Evolutionary conservation across 2,329 filamentous ascomycete genomes (phyloP).

Genomic region (Fusarium hainanense): DNA sequence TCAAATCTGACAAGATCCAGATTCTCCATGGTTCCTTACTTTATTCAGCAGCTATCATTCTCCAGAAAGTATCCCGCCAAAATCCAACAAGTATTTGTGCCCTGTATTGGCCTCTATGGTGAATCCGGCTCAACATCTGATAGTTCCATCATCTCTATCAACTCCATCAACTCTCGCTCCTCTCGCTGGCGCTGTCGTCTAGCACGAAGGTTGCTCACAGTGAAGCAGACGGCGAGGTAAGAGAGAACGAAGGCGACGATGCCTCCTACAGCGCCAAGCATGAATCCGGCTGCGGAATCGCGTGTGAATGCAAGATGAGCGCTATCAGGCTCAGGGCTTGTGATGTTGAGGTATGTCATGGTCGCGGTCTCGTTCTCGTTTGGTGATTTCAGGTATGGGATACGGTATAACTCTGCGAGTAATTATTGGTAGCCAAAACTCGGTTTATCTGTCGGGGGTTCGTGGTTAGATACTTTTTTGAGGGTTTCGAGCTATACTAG

Average conservation of each 20-base stretch:
- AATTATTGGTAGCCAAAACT: background rate
- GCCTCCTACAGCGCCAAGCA: slow-evolving; percentile 21
- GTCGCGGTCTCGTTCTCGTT: background rate
- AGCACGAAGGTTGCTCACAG: background rate
- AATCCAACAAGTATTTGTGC: background rate
- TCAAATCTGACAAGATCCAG: background rate
- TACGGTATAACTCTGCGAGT: background rate
- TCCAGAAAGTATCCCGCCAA: background rate
- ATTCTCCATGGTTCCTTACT: background rate
- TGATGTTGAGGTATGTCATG: background rate
- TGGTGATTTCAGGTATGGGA: background rate
- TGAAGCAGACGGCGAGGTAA: slow-evolving; percentile 18
- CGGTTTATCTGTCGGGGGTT: background rate
- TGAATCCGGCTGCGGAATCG: slow-evolving; percentile 23
- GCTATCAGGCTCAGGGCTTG: background rate
- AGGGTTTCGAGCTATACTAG: background rate
- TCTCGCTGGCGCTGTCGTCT: background rate
- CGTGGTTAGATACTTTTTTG: background rate
- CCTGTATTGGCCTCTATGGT: background rate
- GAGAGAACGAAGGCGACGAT: slow-evolving; percentile 25
- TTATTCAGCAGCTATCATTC: background rate
- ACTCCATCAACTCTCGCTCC: background rate
- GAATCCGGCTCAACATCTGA: background rate
- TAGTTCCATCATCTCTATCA: background rate
- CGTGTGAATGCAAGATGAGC: slow-evolving; percentile 4